Evolutionary conservation across 2,329 filamentous ascomycete genomes (phyloP).

Genomic region (Rhynchosporium secalis): DNA sequence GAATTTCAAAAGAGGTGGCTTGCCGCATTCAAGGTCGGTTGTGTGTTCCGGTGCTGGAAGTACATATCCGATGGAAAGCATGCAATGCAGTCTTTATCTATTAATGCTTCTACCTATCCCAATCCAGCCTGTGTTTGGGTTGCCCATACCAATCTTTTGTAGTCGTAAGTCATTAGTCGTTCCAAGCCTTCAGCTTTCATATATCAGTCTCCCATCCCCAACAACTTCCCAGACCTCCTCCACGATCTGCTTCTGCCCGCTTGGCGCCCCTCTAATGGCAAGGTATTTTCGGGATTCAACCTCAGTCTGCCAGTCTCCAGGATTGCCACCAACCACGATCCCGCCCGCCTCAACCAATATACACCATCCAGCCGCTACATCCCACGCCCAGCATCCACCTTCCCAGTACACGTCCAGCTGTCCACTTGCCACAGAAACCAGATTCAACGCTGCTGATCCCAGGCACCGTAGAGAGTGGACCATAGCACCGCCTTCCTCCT

Average conservation of each 20-base stretch:
- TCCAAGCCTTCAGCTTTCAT: conserved; percentile 35
- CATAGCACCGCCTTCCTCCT: conserved; percentile 69
- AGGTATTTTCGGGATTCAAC: conserved; percentile 63
- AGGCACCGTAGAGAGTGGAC: conserved; percentile 71
- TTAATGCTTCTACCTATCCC: not conserved
- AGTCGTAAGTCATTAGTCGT: not conserved
- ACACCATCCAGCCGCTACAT: conserved; percentile 80
- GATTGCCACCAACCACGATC: conserved; percentile 69
- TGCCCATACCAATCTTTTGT: not conserved
- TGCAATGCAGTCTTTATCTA: conserved; percentile 13
- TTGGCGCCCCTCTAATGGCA: conserved; percentile 59
- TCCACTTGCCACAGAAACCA: conserved; percentile 71
- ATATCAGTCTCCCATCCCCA: conserved; percentile 55
- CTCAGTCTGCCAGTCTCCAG: conserved; percentile 66
- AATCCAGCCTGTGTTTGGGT: not conserved
- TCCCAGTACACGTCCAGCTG: conserved; percentile 78
- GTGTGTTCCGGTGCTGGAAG: too few species aligned
- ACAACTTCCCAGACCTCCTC: conserved; percentile 65
- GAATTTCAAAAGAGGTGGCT: not conserved
- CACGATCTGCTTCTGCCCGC: conserved; percentile 60
- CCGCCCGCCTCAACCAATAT: conserved; percentile 75
- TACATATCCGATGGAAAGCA: not conserved
- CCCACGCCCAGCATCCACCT: conserved; percentile 82
- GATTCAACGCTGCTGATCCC: conserved; percentile 73
- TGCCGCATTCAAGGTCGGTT: not conserved